Percentiles rank a stretch among this genome's conserved stretches.
These are phyloP conservation scores for Bonia amplexicaulis DNA, from an alignment of 176 grass and related monocot genomes.

Conservation along the genomic window DNA sequence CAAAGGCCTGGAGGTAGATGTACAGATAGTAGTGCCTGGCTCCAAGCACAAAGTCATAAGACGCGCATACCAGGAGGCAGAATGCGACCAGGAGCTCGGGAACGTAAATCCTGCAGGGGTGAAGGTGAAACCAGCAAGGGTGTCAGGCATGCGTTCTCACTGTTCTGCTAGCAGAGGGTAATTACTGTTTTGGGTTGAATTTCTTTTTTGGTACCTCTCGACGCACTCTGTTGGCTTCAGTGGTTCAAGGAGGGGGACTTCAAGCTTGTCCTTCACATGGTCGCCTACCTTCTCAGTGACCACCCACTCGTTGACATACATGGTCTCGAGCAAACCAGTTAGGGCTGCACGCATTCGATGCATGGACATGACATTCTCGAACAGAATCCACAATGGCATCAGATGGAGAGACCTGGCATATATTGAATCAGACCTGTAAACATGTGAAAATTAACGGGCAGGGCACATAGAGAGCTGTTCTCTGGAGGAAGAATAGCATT, in stretches of 20 bases:
- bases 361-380: slow-evolving; percentile 98
- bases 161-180: background rate
- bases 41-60: slow-evolving; percentile 67
- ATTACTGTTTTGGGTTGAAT: background rate
- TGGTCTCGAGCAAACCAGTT: slow-evolving; percentile 61
- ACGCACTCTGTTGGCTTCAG: slow-evolving; percentile 41
- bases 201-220: slow-evolving; percentile 19
- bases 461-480: background rate
- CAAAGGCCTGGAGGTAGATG: slow-evolving; percentile 80
- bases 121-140: background rate
- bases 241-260: slow-evolving; percentile 52
- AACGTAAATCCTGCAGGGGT: slow-evolving; percentile 62
- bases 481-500: background rate
- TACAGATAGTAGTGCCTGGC: slow-evolving; percentile 62
- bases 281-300: slow-evolving; percentile 89
- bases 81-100: slow-evolving; percentile 64
- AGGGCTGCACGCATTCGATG: slow-evolving; percentile 82
- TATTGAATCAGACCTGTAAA: background rate
- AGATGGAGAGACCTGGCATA: slow-evolving; percentile 74
- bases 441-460: background rate
- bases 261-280: slow-evolving; percentile 38
- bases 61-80: slow-evolving; percentile 68
- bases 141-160: background rate
- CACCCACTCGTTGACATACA: slow-evolving; percentile 72
- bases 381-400: slow-evolving; percentile 98